A percentile compares a stretch with the other conserved stretches of the same genome.
Evolutionary conservation across 2,329 filamentous ascomycete genomes (phyloP).

Genomic region (Peltaster fructicola): DNA sequence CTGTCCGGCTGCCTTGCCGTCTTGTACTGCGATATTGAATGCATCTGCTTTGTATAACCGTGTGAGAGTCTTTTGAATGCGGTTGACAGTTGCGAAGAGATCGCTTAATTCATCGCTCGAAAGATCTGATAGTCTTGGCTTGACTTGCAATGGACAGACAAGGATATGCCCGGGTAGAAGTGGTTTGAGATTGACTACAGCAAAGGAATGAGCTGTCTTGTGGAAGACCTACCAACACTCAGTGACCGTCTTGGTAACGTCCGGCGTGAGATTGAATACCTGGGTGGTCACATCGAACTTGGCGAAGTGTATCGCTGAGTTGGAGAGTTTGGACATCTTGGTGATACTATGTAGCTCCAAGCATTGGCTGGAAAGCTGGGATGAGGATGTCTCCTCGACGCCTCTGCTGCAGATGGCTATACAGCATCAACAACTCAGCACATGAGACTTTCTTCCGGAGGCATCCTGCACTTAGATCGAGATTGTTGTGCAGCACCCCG

Average conservation of each 20-base stretch:
- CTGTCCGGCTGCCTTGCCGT: constrained; percentile 78
- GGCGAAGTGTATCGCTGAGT: constrained; percentile 25
- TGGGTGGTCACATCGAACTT: constrained; percentile 27
- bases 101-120: constrained; percentile 56
- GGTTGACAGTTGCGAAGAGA: constrained; percentile 62
- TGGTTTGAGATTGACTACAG: constrained; percentile 88
- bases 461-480: too few species aligned
- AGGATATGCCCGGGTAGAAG: constrained; percentile 86
- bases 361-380: constrained; percentile 1
- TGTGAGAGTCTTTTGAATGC: constrained; percentile 59
- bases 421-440: too few species aligned
- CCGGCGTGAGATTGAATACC: constrained; percentile 13
- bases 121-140: constrained; percentile 56
- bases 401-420: too few species aligned
- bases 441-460: too few species aligned
- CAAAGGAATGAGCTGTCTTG: constrained; percentile 60
- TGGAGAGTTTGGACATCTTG: constrained; percentile 22
- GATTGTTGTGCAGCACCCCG: too few species aligned
- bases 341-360: too few species aligned
- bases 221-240: constrained; percentile 57
- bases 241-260: constrained; percentile 2
- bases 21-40: constrained; percentile 90
- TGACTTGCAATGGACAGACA: constrained; percentile 55
- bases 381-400: background rate
- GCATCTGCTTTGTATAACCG: constrained; percentile 47